Base-by-base conservation (phyloP, 1,284 basidiomycete species). In the Apiotrichum gracile region DNA sequence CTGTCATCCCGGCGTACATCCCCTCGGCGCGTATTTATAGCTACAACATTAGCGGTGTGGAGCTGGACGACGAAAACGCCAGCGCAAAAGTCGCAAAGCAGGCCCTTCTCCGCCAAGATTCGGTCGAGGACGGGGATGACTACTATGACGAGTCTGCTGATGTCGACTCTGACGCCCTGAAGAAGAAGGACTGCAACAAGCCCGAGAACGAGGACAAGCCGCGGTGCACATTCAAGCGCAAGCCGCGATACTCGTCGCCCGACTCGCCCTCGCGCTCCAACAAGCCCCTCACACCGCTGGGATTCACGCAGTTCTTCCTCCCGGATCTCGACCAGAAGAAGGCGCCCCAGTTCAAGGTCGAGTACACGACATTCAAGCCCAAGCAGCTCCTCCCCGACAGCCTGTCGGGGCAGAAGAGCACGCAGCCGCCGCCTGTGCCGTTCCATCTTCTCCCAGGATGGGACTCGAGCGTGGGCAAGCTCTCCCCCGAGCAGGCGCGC, bases 1-100 rank as follows among this genome's bases (percentile, higher is more conserved):
- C 86, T 39, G 83, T 93, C 27, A 86, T 94, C 51, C 91, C 91
- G n/a, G 91, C 91, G 47, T 94, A 88, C 72, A 75, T 88, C 42
- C 90, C 92, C 2, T 82, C 85, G 12, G 84, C 93, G 61, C 79
- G 91, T 57, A 79, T 94, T 4, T 94, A 85, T 77, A 82, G 83
- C 62, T 75, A 89, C 78, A 91, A 90, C 66, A 77, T 82, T 29
- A 83, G 84, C 2, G 81, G 79, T 14, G 70, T 72, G 14, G 40
- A 54, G 37, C 59, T 57, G 10, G 67, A 76, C 33, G 65, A 58
- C 6, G 52, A 58, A 22, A 22, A 33, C 27, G 21, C 17, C 25
- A 16, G n/a, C 27, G 31, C 37, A 24, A 22, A 7, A 31, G 10
- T n/a, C 22, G 8, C 5, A 14, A 24, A n/a, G 27, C 5, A 17